A percentile compares a stretch with the other conserved stretches of the same genome.
Evolutionary conservation across 1,139 yeast species (phyloP).

Genomic region (Yamadazyma friedrichii): DNA sequence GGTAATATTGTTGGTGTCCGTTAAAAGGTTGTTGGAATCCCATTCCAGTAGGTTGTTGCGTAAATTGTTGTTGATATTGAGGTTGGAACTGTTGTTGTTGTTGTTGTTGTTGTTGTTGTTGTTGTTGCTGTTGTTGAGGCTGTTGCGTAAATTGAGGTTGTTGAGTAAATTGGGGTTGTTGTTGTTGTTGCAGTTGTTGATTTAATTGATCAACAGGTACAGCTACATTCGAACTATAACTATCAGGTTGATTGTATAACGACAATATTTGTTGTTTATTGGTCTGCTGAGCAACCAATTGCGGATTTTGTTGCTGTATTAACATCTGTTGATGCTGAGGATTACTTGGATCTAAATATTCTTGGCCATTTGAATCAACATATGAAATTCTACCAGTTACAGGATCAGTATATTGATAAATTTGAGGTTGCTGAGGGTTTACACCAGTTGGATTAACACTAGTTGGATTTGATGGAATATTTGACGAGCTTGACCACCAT

Average conservation of each 20-base stretch:
- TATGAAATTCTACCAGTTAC: conserved; percentile 59
- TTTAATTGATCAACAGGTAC: conserved; percentile 18
- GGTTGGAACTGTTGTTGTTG: conserved; percentile 13
- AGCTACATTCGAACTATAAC: conserved; percentile 26
- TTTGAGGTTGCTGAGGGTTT: conserved; percentile 30
- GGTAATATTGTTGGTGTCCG: conserved; percentile 8
- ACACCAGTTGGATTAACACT: conserved; percentile 5
- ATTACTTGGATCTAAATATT: conserved; percentile 55
- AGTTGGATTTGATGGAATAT: conserved; percentile 13
- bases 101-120: neutral
- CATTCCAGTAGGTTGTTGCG: conserved; percentile 12
- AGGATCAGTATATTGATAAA: conserved; percentile 64
- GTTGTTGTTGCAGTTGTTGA: conserved; percentile 20
- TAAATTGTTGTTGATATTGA: conserved; percentile 13
- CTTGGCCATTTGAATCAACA: conserved; percentile 59
- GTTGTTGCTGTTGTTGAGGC: neutral
- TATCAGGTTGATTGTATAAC: conserved; percentile 38
- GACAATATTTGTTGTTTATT: conserved; percentile 42
- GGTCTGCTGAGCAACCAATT: conserved; percentile 43
- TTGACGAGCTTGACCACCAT: conserved; percentile 25
- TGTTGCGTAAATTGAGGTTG: conserved; percentile 19
- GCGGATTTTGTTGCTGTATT: conserved; percentile 44
- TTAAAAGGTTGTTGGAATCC: conserved; percentile 12
- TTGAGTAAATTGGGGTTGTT: conserved; percentile 19
- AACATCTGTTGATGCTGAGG: conserved; percentile 53